Percentiles rank a stretch among this genome's conserved stretches.
These are phyloP conservation scores for Ramalina intermedia DNA, from an alignment of 495 filamentous ascomycete genomes.

Conservation along the genomic window DNA sequence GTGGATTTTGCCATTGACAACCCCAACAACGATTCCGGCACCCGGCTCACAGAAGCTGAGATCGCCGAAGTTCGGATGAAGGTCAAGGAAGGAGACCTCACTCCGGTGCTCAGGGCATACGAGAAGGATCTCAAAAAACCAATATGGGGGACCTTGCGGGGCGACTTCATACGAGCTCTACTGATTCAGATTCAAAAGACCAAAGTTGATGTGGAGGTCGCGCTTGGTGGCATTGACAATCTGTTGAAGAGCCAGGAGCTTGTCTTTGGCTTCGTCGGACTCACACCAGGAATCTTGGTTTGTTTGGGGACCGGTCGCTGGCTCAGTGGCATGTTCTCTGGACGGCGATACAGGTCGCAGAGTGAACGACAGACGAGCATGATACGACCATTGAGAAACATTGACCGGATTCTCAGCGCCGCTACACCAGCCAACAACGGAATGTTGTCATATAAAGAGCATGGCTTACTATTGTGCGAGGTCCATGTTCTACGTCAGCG, in stretches of 20 bases:
- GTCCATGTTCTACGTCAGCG: constrained; percentile 60
- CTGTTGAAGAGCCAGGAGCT: constrained; percentile 91
- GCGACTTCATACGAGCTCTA: constrained; percentile 78
- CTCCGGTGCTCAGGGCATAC: constrained; percentile 78
- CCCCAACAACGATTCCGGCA: constrained; percentile 34
- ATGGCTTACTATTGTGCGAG: constrained; percentile 80
- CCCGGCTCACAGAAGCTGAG: constrained; percentile 36
- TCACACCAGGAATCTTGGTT: constrained; percentile 82
- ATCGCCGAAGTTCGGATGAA: constrained; percentile 56
- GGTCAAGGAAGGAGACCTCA: constrained; percentile 83
- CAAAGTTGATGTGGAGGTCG: constrained; percentile 94
- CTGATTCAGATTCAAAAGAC: constrained; percentile 97
- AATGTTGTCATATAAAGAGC: constrained; percentile 72
- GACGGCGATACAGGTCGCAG: constrained; percentile 45
- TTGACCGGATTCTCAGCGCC: constrained; percentile 64
- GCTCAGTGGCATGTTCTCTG: constrained; percentile 50
- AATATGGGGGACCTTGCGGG: constrained; percentile 61
- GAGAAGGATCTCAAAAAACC: constrained; percentile 72
- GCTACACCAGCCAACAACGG: constrained; percentile 48
- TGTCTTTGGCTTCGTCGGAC: constrained; percentile 84
- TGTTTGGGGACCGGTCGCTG: constrained; percentile 62
- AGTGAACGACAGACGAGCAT: constrained; percentile 48
- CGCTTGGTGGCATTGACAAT: constrained; percentile 83
- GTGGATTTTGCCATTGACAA: constrained; percentile 83
- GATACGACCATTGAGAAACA: constrained; percentile 59